Evolutionary conservation across 495 filamentous ascomycete species (phyloP), one percentile per base, ranked within the genome.

Genomic region (Pyronema domesticum): DNA sequence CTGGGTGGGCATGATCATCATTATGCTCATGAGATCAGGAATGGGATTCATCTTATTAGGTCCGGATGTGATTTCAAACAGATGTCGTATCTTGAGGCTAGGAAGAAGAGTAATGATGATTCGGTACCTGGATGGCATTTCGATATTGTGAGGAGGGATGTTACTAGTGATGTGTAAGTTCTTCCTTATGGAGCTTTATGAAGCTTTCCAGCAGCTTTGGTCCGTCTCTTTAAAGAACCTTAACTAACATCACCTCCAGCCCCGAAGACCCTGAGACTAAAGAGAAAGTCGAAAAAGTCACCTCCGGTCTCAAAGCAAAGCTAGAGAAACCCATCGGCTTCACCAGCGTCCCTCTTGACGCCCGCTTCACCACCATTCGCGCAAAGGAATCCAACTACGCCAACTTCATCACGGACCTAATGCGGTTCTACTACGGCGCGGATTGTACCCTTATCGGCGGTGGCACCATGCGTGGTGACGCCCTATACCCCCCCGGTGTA

Each of bases 41-140:
- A 93, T 56, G 79, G 80, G 11, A 80, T 76, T 3, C 86, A 95
- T 61, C 73, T 93, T 1, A 72, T 95, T 3, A 77, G 88, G 3
- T 89, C 85, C 0, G 86, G 88, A 0, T 83, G 78, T 17, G 88
- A 95, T 65, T 95, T 94, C 68, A 89, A 86, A 68, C 85, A 95
- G 58, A 67, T 94, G 3, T 88, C 82, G 59, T 94, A 94, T 63
- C 74, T 95, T 54, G 86, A 94, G 64, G 80, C 77, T 1, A 77
- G 78, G 35, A 69, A 73, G 37, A 74, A 77, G 43, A 76, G 71
- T 53, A 15, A 57, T 0, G 69, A 73, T 8, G 67, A 64, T 4
- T 64, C 60, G 7, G 34, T 57, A 4, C 72, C 71, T 0, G 65
- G 65, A 34, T 95, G 86, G 87, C 75, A 87, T 55, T 80, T 93